phyloP scores from a whole-genome alignment of 208 protist species.

The Leishmania gerbilli region DNA sequence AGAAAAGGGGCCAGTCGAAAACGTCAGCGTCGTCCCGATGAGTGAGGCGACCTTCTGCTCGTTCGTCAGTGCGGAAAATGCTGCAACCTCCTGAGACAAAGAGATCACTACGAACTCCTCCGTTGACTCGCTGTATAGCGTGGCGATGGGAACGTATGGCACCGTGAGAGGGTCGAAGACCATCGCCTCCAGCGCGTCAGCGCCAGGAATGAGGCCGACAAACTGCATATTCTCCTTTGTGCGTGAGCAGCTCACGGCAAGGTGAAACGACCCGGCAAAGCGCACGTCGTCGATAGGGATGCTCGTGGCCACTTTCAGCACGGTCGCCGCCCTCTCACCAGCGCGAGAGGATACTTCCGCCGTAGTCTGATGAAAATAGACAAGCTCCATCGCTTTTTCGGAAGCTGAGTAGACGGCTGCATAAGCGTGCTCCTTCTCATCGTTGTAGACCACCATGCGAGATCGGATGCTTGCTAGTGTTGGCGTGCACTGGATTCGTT shows the following conservation, averaged over 20 bases:
- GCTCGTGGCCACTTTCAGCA: slow-evolving; percentile 11
- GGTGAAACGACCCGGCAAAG: slow-evolving; percentile 38
- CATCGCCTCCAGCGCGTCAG: slow-evolving; percentile 18
- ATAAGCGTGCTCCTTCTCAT: slow-evolving; percentile 4
- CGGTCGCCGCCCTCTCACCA: not conserved
- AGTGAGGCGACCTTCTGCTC: slow-evolving; percentile 12
- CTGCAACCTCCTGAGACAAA: slow-evolving; percentile 8
- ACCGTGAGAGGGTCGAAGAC: slow-evolving; percentile 21
- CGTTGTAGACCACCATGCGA: slow-evolving; percentile 14
- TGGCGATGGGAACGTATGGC: slow-evolving; percentile 12
- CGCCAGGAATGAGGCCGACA: slow-evolving; percentile 24
- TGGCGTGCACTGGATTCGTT: slow-evolving; percentile 6
- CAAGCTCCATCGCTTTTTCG: slow-evolving; percentile 14
- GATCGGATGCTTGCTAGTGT: not conserved
- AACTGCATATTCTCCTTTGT: slow-evolving; percentile 29
- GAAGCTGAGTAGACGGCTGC: slow-evolving; percentile 17
- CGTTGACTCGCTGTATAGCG: slow-evolving; percentile 21
- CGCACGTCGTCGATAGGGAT: slow-evolving; percentile 19
- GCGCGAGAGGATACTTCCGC: not conserved
- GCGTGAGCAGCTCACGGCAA: slow-evolving; percentile 21
- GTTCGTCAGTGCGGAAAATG: slow-evolving; percentile 7
- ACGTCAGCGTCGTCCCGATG: slow-evolving; percentile 12
- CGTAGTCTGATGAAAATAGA: slow-evolving; percentile 3
- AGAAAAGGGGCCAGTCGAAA: slow-evolving; percentile 25
- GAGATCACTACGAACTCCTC: slow-evolving; percentile 29